Evolutionary conservation across 768 basidiomycete species (phyloP).

Genomic region (Crepidotus variabilis): DNA sequence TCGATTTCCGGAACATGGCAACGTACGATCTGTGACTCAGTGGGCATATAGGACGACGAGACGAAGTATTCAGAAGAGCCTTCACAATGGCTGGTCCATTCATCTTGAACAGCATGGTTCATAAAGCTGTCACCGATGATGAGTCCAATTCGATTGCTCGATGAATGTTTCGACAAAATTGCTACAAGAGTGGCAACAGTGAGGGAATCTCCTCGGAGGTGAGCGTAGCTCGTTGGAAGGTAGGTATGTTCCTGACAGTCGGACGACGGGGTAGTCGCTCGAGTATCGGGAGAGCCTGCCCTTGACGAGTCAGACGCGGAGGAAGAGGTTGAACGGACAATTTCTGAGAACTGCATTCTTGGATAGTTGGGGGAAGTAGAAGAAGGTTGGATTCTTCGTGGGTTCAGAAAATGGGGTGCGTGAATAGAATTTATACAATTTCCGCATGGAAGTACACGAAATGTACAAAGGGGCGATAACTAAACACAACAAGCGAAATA

Average conservation of each 20-base stretch:
- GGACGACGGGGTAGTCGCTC: constrained; percentile 29
- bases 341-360: neutral
- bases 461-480: constrained; percentile 12
- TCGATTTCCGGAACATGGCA: neutral
- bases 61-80: constrained; percentile 8
- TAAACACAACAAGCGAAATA: neutral
- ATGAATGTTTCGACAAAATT: constrained; percentile 31
- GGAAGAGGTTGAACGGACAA: constrained; percentile 14
- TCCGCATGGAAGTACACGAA: constrained; percentile 15
- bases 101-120: constrained; percentile 2
- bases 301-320: constrained; percentile 32
- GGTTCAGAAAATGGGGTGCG: neutral
- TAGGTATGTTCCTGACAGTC: constrained; percentile 14
- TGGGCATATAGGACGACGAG: constrained; percentile 11
- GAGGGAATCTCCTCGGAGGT: constrained; percentile 16
- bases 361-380: constrained; percentile 7
- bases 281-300: constrained; percentile 27
- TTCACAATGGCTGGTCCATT: constrained; percentile 1
- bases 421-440: constrained; percentile 25
- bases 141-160: constrained; percentile 26
- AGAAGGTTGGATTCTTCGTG: constrained; percentile 4
- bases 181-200: constrained; percentile 18
- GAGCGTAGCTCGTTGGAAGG: constrained; percentile 20
- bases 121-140: constrained; percentile 3
- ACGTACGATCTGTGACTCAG: neutral